Evolutionary conservation across 176 grass and related monocot species (phyloP).

Genomic region (Phragmites australis): DNA sequence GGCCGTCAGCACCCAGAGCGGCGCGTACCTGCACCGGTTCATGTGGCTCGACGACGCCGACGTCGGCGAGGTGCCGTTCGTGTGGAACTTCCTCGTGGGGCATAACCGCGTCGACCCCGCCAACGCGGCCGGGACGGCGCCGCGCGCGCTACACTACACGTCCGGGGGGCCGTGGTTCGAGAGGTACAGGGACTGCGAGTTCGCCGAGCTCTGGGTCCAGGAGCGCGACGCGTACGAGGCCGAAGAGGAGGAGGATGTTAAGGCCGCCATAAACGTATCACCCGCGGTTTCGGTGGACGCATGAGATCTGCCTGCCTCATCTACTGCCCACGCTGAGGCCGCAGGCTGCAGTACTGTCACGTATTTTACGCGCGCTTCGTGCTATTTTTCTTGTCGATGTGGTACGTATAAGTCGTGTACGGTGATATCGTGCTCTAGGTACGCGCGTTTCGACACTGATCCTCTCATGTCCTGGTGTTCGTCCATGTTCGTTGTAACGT

Average conservation of each 20-base stretch:
- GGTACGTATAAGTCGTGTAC: too few species aligned
- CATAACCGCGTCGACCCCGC: conserved; percentile 74
- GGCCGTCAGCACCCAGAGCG: conserved; percentile 64
- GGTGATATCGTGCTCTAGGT: too few species aligned
- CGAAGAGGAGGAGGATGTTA: conserved; percentile 28
- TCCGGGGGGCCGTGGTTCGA: conserved; percentile 85
- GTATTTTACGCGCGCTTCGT: background rate
- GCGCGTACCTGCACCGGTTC: conserved; percentile 82
- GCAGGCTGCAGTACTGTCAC: background rate
- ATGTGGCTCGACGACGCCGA: conserved; percentile 85
- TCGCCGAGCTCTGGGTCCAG: conserved; percentile 75
- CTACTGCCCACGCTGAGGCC: background rate
- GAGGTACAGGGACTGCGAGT: conserved; percentile 72
- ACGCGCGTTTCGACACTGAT: too few species aligned
- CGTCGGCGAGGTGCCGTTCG: conserved; percentile 72
- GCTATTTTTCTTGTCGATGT: too few species aligned
- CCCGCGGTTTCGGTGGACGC: conserved; percentile 20
- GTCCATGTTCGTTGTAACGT: too few species aligned
- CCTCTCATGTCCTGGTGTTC: too few species aligned
- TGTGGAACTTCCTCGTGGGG: conserved; percentile 91
- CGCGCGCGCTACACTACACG: conserved; percentile 80
- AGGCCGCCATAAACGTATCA: background rate
- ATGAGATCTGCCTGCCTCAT: background rate
- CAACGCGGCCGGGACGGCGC: conserved; percentile 44
- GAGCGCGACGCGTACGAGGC: conserved; percentile 52